Percentiles rank a stretch among this genome's conserved stretches.
These are phyloP conservation scores for Fomitopsis serialis DNA, from an alignment of 768 basidiomycete genomes.

Conservation along the genomic window DNA sequence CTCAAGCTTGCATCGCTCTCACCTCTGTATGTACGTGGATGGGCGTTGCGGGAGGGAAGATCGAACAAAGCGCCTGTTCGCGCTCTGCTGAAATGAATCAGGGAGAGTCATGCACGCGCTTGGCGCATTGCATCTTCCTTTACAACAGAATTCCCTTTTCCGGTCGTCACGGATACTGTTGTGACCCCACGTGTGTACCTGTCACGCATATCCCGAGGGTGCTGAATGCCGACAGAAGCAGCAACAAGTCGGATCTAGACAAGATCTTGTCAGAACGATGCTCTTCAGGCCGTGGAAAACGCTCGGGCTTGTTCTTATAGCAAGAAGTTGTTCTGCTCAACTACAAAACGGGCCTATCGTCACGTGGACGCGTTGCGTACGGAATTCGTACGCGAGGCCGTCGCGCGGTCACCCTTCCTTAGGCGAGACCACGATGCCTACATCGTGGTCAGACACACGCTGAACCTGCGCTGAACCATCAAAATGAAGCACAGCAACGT, in stretches of 20 bases:
- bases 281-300: too few species aligned
- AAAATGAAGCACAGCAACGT: not conserved
- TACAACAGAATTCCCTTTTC: not conserved
- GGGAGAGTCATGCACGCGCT: slow-evolving; percentile 3
- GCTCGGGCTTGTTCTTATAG: too few species aligned
- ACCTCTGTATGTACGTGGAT: not conserved
- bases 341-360: not conserved
- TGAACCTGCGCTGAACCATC: not conserved
- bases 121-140: not conserved
- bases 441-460: too few species aligned
- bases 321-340: too few species aligned
- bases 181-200: not conserved
- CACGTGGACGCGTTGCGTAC: not conserved
- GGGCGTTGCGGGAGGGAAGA: not conserved
- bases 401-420: too few species aligned
- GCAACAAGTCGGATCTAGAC: too few species aligned
- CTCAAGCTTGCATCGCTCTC: slow-evolving; percentile 65
- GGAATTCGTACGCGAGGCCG: not conserved
- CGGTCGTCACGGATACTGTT: not conserved
- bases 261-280: too few species aligned
- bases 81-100: not conserved
- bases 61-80: not conserved
- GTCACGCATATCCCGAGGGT: not conserved
- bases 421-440: too few species aligned
- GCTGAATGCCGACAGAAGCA: too few species aligned